Conservation (phyloP, 345 rosid genomes). For the Camelina laxa region DNA sequence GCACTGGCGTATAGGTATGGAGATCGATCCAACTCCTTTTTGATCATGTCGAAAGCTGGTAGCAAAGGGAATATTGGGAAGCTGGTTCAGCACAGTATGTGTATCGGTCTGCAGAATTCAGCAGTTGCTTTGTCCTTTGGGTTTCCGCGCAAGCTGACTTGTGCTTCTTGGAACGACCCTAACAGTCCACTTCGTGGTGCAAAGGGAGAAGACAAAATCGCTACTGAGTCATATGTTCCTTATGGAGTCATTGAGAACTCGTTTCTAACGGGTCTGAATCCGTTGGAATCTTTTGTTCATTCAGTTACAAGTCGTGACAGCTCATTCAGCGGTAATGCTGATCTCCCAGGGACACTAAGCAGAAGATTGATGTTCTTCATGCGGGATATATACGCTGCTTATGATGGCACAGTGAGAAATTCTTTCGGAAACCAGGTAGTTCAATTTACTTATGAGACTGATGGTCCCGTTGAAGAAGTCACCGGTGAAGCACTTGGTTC, state of each 20-base stretch:
- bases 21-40: conserved; percentile 60
- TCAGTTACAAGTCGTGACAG: conserved; percentile 81
- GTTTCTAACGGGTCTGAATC: conserved; percentile 78
- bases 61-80: conserved; percentile 90
- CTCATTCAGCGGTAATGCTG: conserved; percentile 92
- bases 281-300: conserved; percentile 81
- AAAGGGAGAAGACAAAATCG: conserved; percentile 39
- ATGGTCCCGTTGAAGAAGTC: conserved; percentile 40
- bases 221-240: conserved; percentile 62
- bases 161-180: conserved; percentile 68
- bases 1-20: conserved; percentile 70
- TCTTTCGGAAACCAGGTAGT: conserved; percentile 79
- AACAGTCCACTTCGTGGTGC: conserved; percentile 36
- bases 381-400: conserved; percentile 75
- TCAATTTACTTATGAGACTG: conserved; percentile 66
- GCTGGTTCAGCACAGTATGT: conserved; percentile 88
- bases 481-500: conserved; percentile 86
- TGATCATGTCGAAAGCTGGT: conserved; percentile 86
- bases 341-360: conserved; percentile 88
- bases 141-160: conserved; percentile 72
- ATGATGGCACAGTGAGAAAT: conserved; percentile 89
- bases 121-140: conserved; percentile 80
- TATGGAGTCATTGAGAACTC: conserved; percentile 74
- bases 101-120: conserved; percentile 84
- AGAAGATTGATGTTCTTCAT: conserved; percentile 85